Percentiles rank a stretch among this genome's conserved stretches.
These are phyloP conservation scores for Cnidoscolus chayamansa DNA, from an alignment of 441 rosid genomes.

Conservation along the genomic window DNA sequence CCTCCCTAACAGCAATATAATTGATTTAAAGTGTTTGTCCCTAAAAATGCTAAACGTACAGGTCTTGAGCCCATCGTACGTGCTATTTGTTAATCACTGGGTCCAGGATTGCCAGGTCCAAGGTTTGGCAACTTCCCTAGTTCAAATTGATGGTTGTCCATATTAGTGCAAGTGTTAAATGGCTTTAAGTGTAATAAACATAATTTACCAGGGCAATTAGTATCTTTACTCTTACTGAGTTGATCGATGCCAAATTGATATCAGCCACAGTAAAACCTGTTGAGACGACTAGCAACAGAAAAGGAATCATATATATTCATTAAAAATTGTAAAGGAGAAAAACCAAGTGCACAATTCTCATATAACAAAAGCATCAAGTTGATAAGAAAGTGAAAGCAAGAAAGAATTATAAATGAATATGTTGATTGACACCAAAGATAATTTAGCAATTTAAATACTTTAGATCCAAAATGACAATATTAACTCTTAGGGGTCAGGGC, in stretches of 20 bases:
- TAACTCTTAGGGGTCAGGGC: background rate
- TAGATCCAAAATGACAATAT: background rate
- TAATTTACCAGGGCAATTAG: conserved; percentile 72
- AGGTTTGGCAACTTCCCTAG: background rate
- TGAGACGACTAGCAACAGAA: conserved; percentile 56
- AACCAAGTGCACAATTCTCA: background rate
- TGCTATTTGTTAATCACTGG: background rate
- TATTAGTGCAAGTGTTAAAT: background rate
- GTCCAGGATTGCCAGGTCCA: background rate
- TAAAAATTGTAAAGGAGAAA: background rate
- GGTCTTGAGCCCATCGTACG: background rate
- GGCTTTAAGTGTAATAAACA: conserved; percentile 3
- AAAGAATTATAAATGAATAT: background rate
- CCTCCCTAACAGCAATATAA: background rate
- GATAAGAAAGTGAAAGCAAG: background rate
- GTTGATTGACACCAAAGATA: background rate
- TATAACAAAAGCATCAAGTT: background rate
- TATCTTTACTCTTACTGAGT: conserved; percentile 75
- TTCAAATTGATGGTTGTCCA: background rate
- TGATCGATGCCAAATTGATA: conserved; percentile 69
- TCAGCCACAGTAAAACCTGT: conserved; percentile 83
- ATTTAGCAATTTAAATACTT: background rate
- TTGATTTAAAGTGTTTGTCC: background rate
- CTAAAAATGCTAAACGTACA: background rate
- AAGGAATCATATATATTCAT: conserved; percentile 5